Base-by-base conservation (phyloP, 441 rosid species). In the Dalechampia spathulata region DNA sequence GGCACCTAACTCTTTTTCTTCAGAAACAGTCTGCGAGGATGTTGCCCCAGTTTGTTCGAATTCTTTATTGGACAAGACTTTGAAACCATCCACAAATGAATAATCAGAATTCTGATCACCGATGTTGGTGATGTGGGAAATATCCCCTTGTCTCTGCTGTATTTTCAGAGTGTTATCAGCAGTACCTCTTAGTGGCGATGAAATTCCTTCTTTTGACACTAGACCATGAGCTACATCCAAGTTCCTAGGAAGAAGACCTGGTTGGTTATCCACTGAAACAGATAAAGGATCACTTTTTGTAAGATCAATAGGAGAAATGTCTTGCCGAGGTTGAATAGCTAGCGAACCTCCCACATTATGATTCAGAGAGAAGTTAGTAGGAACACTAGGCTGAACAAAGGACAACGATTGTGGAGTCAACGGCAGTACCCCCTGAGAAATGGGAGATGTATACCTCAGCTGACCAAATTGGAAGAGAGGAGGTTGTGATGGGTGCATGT, bases 381-480 rank as follows among this genome's bases (percentile, higher is more conserved):
- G 68, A 67, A 71, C 67, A 77, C 36, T 79, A 10, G 82, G 73
- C 63, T 78, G 86, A 63, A 77, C 73, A 61, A 72, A 71, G 28
- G 90, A 65, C 78, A 78, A 20, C 22, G 95, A 63, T 42, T 74
- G 86, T 36, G 93, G 75, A 70, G 81, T 73, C 68, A 81, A 62
- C n/a, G 93, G 87, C 63, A 87, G 65, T 45, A 90, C 60, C 57
- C 89, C 95, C 61, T 80, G 91, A 49, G 97, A 78, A 73, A 81
- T 69, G 53, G 96, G 76, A 67, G 99, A 76, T 63, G 94, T 55
- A 70, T 86, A 87, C 71, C 75, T 74, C 56, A 87, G 66, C 80
- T 90, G 99, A 58, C 95, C 97, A 79, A 87, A 89, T 60, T 90
- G 99, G 71, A 90, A 85, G 65, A 90, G 72, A 49, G 93, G 82